These are phyloP conservation scores for Elaphomyces granulatus DNA, from an alignment of 495 filamentous ascomycete species.

Conservation along the genomic window DNA sequence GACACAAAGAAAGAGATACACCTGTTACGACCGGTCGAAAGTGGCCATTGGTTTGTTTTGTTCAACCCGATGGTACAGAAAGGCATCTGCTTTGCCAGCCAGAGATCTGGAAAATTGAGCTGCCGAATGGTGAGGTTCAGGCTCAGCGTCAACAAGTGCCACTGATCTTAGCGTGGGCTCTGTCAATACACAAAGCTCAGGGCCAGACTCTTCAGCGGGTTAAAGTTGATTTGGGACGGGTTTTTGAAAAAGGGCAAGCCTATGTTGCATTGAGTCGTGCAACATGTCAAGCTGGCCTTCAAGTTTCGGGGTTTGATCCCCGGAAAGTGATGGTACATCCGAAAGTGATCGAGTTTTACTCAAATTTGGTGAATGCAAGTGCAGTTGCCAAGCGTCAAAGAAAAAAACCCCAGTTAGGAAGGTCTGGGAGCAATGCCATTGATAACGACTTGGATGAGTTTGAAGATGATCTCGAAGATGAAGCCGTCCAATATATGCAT, in stretches of 20 bases:
- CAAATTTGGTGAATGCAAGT: slow-evolving; percentile 47
- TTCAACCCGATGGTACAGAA: slow-evolving; percentile 58
- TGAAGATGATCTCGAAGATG: slow-evolving; percentile 23
- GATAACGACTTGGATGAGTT: background rate
- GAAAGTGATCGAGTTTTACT: slow-evolving; percentile 71
- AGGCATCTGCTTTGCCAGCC: slow-evolving; percentile 68
- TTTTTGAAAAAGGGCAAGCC: slow-evolving; percentile 84
- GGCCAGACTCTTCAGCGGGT: slow-evolving; percentile 92
- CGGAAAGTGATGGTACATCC: slow-evolving; percentile 91
- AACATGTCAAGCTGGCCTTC: slow-evolving; percentile 71
- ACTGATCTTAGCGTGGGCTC: slow-evolving; percentile 88
- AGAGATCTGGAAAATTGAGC: slow-evolving; percentile 91
- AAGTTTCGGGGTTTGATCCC: slow-evolving; percentile 80
- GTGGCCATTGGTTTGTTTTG: slow-evolving; percentile 76
- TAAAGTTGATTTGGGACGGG: slow-evolving; percentile 80
- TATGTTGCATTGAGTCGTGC: slow-evolving; percentile 55
- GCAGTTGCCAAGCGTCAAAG: slow-evolving; percentile 22
- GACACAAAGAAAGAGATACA: slow-evolving; percentile 22
- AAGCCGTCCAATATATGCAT: slow-evolving; percentile 7
- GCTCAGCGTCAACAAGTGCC: slow-evolving; percentile 51
- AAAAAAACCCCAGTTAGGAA: background rate
- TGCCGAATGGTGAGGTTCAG: slow-evolving; percentile 89
- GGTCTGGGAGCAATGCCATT: background rate
- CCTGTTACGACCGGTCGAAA: slow-evolving; percentile 26
- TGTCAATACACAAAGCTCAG: slow-evolving; percentile 97